Evolutionary conservation across 2,329 filamentous ascomycete species (phyloP), one percentile per base, ranked within the genome.

Genomic region (Bipolaris zeicola): DNA sequence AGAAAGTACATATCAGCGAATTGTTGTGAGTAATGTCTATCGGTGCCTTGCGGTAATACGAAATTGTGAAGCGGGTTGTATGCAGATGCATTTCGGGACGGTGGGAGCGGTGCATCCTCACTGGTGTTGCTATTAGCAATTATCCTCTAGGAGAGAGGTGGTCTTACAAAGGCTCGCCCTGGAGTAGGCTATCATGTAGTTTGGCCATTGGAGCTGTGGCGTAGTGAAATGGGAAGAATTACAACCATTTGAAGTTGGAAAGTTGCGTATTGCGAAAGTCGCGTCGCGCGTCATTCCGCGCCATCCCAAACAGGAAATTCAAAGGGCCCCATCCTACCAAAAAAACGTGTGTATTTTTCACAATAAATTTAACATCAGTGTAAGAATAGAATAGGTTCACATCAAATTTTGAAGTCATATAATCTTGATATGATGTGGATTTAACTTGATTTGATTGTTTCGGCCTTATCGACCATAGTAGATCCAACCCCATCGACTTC

Each of bases 1-100:
- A 97, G 76, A 74, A 97, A 99, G 82, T 99, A 99, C 86, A 98
- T 94, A 77, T 99, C 95, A 61, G 90, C 91, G 84, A 91, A 99
- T 78, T 99, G 95, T 76, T 98, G 95, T 75, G 93, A 83, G 76
- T 98, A 99, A 52, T 92, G 89, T 60, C 83, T 81, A 34, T 81
- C 78, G 39, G 81, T 76, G 24, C 84, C 84, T 61, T 81, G 88
- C 22, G 90, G 84, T 8, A 98, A 85, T 46, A 80, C 80, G 76
- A 92, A 98, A 6, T 88, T 89, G 52, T 87, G 79, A 26, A 96
- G 82, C 0, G 94, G 87, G 54, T 86, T 88, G 80, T 97, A 98
- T 52, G 77, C 68, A 3, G 85, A 87, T 18, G 81, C 63, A 41
- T 62, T 54, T 60, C 73, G 67, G 41, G 60, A 57, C 10, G 65